phyloP scores from a whole-genome alignment of 805 yeast genomes.

The Scheffersomyces amazonensis region DNA sequence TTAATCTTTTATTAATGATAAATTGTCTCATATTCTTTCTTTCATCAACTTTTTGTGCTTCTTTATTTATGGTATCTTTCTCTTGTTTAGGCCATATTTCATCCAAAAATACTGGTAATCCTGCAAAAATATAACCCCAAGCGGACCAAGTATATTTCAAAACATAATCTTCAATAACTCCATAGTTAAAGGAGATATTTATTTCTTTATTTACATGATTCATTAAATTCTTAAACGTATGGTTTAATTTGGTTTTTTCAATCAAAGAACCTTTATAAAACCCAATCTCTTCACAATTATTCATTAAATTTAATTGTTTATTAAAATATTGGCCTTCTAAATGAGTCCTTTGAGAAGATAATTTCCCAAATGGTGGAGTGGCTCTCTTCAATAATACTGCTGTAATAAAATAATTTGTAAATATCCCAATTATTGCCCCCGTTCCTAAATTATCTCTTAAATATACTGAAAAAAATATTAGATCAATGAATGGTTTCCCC shows the following conservation, averaged over 20 bases:
- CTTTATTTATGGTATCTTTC: not conserved
- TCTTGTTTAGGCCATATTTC: constrained; percentile 33
- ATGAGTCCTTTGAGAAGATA: constrained; percentile 69
- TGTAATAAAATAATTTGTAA: constrained; percentile 74
- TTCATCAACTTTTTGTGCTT: constrained; percentile 24
- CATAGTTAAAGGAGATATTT: constrained; percentile 62
- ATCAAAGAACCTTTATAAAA: constrained; percentile 85
- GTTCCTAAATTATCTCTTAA: constrained; percentile 83
- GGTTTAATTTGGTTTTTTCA: constrained; percentile 65
- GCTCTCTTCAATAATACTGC: constrained; percentile 68
- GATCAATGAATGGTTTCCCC: constrained; percentile 89
- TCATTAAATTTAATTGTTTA: constrained; percentile 79
- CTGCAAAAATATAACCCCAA: constrained; percentile 86
- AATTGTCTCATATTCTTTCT: constrained; percentile 79
- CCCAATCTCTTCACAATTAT: constrained; percentile 90
- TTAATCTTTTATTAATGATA: constrained; percentile 83
- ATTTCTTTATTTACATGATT: constrained; percentile 54
- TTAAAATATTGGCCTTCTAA: constrained; percentile 89
- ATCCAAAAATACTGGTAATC: constrained; percentile 79
- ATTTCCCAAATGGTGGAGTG: constrained; percentile 82
- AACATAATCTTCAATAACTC: constrained; percentile 78
- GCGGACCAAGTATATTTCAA: constrained; percentile 94
- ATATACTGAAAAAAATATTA: constrained; percentile 79
- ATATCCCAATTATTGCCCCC: constrained; percentile 79
- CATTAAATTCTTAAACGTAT: constrained; percentile 55